Conservation (phyloP, 1,284 basidiomycete species). For the Apiotrichum domesticum region DNA sequence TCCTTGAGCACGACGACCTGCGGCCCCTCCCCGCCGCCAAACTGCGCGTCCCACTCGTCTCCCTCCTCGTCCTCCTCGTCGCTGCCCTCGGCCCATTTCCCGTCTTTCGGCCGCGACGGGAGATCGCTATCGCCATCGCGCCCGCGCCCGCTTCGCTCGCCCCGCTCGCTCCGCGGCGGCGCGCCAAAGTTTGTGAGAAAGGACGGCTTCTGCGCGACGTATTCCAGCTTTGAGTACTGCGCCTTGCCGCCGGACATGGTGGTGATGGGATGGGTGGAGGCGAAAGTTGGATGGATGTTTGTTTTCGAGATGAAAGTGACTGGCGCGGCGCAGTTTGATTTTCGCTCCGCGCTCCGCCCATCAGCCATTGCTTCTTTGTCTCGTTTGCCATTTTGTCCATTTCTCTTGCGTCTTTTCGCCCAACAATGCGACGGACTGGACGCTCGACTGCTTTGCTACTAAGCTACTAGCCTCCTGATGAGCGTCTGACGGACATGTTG, state of each 20-base stretch:
- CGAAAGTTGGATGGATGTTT: no score
- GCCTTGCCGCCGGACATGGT: constrained; percentile 11
- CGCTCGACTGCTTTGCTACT: no score
- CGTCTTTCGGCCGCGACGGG: constrained; percentile 35
- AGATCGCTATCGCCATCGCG: constrained; percentile 17
- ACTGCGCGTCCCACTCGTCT: constrained; percentile 64
- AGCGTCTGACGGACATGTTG: no score
- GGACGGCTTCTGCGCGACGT: constrained; percentile 35
- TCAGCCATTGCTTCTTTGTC: no score
- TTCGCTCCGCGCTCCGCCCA: no score
- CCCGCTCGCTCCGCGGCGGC: neutral
- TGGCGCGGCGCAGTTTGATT: no score
- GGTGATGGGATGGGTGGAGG: neutral
- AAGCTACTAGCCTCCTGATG: no score
- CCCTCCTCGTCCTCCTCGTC: constrained; percentile 52
- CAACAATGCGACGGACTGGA: no score
- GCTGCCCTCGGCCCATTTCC: constrained; percentile 35
- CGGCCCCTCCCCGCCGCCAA: constrained; percentile 72
- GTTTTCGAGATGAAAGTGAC: no score
- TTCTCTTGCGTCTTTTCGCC: no score
- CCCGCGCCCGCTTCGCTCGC: constrained; percentile 1
- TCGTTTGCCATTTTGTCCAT: no score
- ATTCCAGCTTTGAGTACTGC: constrained; percentile 29
- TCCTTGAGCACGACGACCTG: constrained; percentile 76
- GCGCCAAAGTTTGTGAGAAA: constrained; percentile 41